Base-by-base conservation (phyloP, 805 yeast genomes). In the Torulaspora quercuum region DNA sequence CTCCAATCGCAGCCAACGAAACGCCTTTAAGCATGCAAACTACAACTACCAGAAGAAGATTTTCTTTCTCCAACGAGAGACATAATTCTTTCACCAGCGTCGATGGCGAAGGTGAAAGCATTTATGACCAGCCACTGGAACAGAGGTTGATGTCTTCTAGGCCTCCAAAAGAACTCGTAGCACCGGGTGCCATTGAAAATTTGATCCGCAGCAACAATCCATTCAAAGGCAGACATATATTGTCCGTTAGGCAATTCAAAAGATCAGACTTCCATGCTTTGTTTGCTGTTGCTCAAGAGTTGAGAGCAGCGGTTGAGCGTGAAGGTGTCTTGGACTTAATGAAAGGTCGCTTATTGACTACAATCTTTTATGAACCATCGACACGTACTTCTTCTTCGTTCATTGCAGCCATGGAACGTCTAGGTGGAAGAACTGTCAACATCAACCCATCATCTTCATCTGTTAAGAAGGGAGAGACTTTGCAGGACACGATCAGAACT, bases 331-430 rank as follows among this genome's bases (percentile, higher is more conserved):
- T 92, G 59, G 96, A 90, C 63, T 66, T 92, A 45, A 76, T 92
- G 69, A 77, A 81, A 63, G 95, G 97, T 42, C 80, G 95, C 55
- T 79, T 92, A 38, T 72, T 92, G 56, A 86, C 96, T 31, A 94
- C 97, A 7, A 81, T 92, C 72, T 92, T 92, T 72, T 92, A 88
- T 65, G 99, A 92, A 70, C 98, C 99, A 51, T 87, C 96, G 5
- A 94, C 99, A 25, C 78, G 99, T 68, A 92, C 99, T 21, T 78
- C 94, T 12, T 80, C 97, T 14, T 92, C 97, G 1, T 94, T 94
- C 62, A 95, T 92, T 63, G 96, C 96, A 53, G 99, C 99, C 43
- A 92, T 92, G 98, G 97, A 92, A 73, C 84, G 99, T 70, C 74
- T 92, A 54, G 99, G 99, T 64, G 99, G 99, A 60, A 79, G 95